Conservation (phyloP, 2,329 filamentous ascomycete species). For the Zelopaecilomyces penicillatus region DNA sequence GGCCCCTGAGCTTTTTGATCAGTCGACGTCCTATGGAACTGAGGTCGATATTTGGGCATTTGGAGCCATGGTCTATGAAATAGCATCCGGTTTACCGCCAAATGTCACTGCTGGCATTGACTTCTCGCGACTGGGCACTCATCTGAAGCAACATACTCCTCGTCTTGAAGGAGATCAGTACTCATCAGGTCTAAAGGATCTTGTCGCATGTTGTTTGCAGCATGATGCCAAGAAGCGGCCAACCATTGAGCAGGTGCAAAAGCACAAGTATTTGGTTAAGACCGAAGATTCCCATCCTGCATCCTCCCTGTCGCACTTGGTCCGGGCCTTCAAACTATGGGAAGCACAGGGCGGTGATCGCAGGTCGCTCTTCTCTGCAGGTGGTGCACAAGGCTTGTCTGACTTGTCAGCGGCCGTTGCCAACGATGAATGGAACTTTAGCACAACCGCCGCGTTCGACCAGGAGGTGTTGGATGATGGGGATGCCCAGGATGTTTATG, state of each 20-base stretch:
- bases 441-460: slow-evolving; percentile 57
- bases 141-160: slow-evolving; percentile 54
- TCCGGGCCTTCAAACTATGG: slow-evolving; percentile 67
- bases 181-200: slow-evolving; percentile 57
- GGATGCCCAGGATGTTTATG: slow-evolving; percentile 50
- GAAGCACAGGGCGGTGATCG: slow-evolving; percentile 65
- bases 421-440: slow-evolving; percentile 60
- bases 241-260: slow-evolving; percentile 59
- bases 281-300: slow-evolving; percentile 57
- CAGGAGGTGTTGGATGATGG: slow-evolving; percentile 44
- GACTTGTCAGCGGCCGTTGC: slow-evolving; percentile 36
- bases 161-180: slow-evolving; percentile 64
- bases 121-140: slow-evolving; percentile 42
- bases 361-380: slow-evolving; percentile 52
- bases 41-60: slow-evolving; percentile 81
- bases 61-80: slow-evolving; percentile 72
- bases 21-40: slow-evolving; percentile 56
- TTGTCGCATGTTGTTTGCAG: slow-evolving; percentile 66
- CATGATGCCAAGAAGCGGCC: slow-evolving; percentile 61
- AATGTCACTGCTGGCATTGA: slow-evolving; percentile 49
- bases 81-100: slow-evolving; percentile 69
- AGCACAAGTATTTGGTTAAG: slow-evolving; percentile 59
- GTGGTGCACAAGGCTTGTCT: slow-evolving; percentile 47
- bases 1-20: slow-evolving; percentile 69
- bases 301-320: slow-evolving; percentile 53